Base-by-base conservation (phyloP, 768 basidiomycete genomes). In the Rhizopogon sp. region DNA sequence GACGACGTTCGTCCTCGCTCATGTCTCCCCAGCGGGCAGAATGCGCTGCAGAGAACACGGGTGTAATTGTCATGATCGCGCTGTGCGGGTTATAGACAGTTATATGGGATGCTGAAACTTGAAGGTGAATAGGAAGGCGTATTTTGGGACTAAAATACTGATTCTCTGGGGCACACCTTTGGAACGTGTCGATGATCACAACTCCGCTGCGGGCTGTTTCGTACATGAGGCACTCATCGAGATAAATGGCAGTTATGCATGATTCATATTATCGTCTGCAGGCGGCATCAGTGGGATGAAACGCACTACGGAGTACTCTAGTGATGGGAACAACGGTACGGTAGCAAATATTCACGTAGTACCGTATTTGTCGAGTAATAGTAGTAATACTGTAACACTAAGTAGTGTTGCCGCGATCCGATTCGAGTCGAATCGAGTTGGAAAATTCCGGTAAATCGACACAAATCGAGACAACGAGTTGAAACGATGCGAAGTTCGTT, bases 11-110 rank as follows among this genome's bases (percentile, higher is more conserved):
- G 11, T 50, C 58, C 45, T 53, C 39, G 5, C 57, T 50, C 41
- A 66, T 45, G 4, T 55, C 9, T 16, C 62, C 65, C 67, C 65
- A 69, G 50, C 58, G 62, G 25, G 66, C 58, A 43, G 58, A 9
- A 31, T 72, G 71, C 6, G 70, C 62, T 17, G 70, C 70, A 3
- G 70, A 72, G 46, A 72, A 67, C 46, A 71, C 56, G 16, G 70
- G 62, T 3, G 44, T 50, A n/a, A 66, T 56, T 57, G 62, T 64
- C 47, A 43, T 7, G 55, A n/a, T 37, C 35, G 8, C 7, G 35
- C 14, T 1, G 47, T 14, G 22, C 35, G 20, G 35, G 14, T 22
- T 20, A 11, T 9, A 13, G 20, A 14, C 2, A 16, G 20, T 20
- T 22, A 33, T 7, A 22, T 14, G 33, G 20, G 17, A 22, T 49